These are phyloP conservation scores for Paralagenidium karlingii DNA, from an alignment of 352 stramenopile species.

Conservation along the genomic window DNA sequence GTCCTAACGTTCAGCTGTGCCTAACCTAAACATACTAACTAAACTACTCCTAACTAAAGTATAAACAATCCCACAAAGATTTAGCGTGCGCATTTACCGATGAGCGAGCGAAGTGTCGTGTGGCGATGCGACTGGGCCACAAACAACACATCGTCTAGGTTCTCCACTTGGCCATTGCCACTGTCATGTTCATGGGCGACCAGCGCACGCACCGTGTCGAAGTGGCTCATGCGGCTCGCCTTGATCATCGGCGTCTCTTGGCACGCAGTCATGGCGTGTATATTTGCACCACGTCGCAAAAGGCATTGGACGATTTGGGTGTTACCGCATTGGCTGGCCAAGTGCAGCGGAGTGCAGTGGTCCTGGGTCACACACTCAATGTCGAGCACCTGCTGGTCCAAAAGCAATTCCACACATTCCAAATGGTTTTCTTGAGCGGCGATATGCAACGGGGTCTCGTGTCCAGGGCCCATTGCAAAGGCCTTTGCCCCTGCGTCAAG, in stretches of 20 bases:
- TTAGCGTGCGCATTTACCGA: no score
- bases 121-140: no score
- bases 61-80: no score
- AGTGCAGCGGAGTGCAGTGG: constrained; percentile 54
- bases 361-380: constrained; percentile 49
- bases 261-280: constrained; percentile 41
- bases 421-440: constrained; percentile 74
- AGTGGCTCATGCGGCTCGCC: constrained; percentile 70
- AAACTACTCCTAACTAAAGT: no score
- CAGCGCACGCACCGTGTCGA: constrained; percentile 66
- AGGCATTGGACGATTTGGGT: constrained; percentile 48
- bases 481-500: constrained; percentile 41
- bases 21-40: no score
- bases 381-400: constrained; percentile 22
- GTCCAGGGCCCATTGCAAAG: constrained; percentile 40
- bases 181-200: no score
- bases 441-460: constrained; percentile 68
- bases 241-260: constrained; percentile 70
- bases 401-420: constrained; percentile 43
- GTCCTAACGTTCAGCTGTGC: no score
- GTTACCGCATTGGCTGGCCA: constrained; percentile 70
- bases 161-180: no score
- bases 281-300: constrained; percentile 49
- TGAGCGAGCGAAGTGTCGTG: no score
- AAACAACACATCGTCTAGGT: no score